Evolutionary conservation across 345 rosid species (phyloP), one percentile per base, ranked within the genome.

Genomic region (Linum trigynum): DNA sequence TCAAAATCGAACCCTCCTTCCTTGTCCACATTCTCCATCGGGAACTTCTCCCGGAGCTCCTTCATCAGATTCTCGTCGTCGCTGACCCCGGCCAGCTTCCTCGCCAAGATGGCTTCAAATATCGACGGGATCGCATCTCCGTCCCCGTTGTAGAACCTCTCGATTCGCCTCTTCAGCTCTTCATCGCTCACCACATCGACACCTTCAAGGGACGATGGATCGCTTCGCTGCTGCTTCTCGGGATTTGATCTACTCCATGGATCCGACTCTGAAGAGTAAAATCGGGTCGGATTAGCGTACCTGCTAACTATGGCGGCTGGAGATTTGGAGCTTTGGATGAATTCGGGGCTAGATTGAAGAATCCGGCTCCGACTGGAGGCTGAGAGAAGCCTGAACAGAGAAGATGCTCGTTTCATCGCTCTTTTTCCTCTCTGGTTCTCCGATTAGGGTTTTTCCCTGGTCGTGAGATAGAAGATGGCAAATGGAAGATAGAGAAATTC

Each of bases 11-110:
- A 57, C 50, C 77, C 76, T 0, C 62, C 69, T 2, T 73, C 74
- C 10, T 64, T 64, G 40, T 1, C 40, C 0, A 32, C 39, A 32
- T 57, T 63, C 48, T 74, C 65, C 3, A 45, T 5, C 1, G 40
- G 53, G 43, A 77, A 57, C 57, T 69, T 61, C 42, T 51, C 62
- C 14, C 76, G 58, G 35, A 85, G 70, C 41, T 71, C 81, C 64
- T 78, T 64, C 85, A 81, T 79, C 53, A 85, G 69, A 57, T 81
- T 84, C 35, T 66, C 73, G 42, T 83, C 87, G 0, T 81, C 90
- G 57, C 83, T 79, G 65, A 78, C 74, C 40, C 91, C 91, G 0
- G 88, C 74, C 74, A 90, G 65, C 78, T 85, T 87, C 71, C 94
- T 78, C 61, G 59, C 79, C 78, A 84, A 71, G 61, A 90, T 79